These are phyloP conservation scores for Nicotiana sylvestris DNA, from an alignment of 257 asterid species.

Conservation along the genomic window DNA sequence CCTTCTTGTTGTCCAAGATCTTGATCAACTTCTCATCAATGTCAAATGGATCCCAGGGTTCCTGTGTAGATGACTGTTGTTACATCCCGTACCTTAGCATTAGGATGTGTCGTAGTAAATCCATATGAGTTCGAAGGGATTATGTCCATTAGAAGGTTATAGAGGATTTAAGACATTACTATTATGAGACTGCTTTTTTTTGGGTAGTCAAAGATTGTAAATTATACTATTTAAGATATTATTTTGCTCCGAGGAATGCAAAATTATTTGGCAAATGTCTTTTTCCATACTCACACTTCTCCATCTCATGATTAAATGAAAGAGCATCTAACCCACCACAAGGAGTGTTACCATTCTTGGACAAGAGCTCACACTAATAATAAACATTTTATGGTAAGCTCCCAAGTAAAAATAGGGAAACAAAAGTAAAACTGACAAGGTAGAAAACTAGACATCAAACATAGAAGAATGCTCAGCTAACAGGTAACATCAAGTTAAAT, in stretches of 20 bases:
- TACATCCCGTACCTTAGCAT: no score
- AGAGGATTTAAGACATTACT: no score
- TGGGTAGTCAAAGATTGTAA: no score
- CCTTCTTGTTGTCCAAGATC: no score
- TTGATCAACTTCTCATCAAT: no score
- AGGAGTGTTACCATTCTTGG: neutral
- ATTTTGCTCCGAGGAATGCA: neutral
- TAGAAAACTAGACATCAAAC: neutral
- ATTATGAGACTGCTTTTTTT: no score
- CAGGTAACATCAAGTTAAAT: neutral
- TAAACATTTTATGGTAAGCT: neutral
- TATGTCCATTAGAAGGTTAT: no score
- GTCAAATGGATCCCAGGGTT: no score
- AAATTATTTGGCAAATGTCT: neutral
- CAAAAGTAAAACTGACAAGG: neutral
- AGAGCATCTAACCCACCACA: neutral
- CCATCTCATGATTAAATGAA: constrained; percentile 3
- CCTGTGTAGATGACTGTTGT: no score
- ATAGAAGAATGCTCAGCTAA: neutral
- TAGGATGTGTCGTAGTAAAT: no score
- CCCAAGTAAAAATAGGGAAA: neutral
- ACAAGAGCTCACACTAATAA: neutral
- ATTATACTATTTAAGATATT: no score
- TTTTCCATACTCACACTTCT: neutral
- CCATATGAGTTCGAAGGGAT: no score